Evolutionary conservation across 371 early-diverging fungal species (phyloP).

Genomic region (Circinella minor): DNA sequence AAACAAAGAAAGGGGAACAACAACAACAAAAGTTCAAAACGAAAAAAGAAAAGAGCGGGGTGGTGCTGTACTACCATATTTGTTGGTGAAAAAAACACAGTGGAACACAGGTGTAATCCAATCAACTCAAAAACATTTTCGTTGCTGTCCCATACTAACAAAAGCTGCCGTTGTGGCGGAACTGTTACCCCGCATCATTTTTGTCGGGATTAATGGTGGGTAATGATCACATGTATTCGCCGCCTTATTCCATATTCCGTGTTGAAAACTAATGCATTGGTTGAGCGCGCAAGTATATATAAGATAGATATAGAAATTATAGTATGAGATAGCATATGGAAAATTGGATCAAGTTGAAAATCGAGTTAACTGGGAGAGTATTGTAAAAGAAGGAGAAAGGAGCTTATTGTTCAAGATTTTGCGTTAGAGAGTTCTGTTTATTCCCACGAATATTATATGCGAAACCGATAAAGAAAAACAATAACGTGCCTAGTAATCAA

Average conservation of each 20-base stretch:
- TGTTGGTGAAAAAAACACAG: slow-evolving; percentile 8
- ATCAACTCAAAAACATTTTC: slow-evolving; percentile 2
- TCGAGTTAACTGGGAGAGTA: neutral
- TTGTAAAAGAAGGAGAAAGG: neutral
- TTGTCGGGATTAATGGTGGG: neutral
- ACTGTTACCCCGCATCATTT: slow-evolving; percentile 13
- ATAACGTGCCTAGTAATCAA: neutral
- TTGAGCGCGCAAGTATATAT: neutral
- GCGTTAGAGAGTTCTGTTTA: neutral
- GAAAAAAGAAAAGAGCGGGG: slow-evolving; percentile 9
- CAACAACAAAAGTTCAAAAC: neutral
- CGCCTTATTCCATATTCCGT: slow-evolving; percentile 11
- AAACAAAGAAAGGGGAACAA: neutral
- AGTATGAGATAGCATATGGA: neutral
- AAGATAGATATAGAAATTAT: neutral
- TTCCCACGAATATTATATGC: slow-evolving; percentile 5
- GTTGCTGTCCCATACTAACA: neutral
- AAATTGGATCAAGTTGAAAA: neutral
- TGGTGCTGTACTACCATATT: slow-evolving; percentile 12
- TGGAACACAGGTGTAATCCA: slow-evolving; percentile 13
- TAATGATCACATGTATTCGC: slow-evolving; percentile 16
- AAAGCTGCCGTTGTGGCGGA: neutral
- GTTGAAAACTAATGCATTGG: neutral
- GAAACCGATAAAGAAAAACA: neutral
- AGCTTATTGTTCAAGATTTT: neutral